Percentiles rank a stretch among this genome's conserved stretches.
Evolutionary conservation across 1,139 yeast genomes (phyloP).

Genomic region (Saccharomyces hybrid): DNA sequence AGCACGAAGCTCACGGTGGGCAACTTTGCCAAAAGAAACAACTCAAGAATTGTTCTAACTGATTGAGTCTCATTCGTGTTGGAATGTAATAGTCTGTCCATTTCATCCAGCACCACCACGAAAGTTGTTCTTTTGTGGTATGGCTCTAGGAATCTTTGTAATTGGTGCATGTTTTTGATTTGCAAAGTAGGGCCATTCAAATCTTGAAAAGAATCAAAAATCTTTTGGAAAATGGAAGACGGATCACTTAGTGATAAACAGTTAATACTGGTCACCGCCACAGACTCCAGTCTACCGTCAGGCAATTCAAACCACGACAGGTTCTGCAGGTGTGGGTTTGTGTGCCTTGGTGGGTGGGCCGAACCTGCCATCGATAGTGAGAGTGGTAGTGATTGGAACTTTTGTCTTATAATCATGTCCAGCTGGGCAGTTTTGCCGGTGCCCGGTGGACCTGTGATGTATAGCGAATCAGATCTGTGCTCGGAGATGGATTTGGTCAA

Average conservation of each 20-base stretch:
- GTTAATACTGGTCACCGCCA: slow-evolving; percentile 23
- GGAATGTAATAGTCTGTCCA: slow-evolving; percentile 70
- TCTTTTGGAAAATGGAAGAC: slow-evolving; percentile 23
- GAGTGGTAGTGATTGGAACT: slow-evolving; percentile 13
- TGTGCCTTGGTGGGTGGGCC: slow-evolving; percentile 4
- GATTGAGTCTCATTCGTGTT: slow-evolving; percentile 46
- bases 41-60: slow-evolving; percentile 43
- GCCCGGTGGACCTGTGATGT: slow-evolving; percentile 98
- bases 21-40: slow-evolving; percentile 64
- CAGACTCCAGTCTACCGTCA: slow-evolving; percentile 15
- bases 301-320: slow-evolving; percentile 16
- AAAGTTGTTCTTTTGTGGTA: slow-evolving; percentile 21
- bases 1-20: slow-evolving; percentile 41
- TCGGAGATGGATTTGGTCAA: slow-evolving; percentile 37
- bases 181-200: slow-evolving; percentile 6
- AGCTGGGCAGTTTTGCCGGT: slow-evolving; percentile 92
- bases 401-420: slow-evolving; percentile 37
- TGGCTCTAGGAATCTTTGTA: slow-evolving; percentile 24
- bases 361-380: slow-evolving; percentile 5
- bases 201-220: slow-evolving; percentile 15
- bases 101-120: slow-evolving; percentile 74
- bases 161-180: slow-evolving; percentile 19
- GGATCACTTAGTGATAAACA: slow-evolving; percentile 29
- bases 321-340: slow-evolving; percentile 10
- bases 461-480: slow-evolving; percentile 55